Base-by-base conservation (phyloP, 371 early-diverging fungal species). In the Apophysomyces sp. region DNA sequence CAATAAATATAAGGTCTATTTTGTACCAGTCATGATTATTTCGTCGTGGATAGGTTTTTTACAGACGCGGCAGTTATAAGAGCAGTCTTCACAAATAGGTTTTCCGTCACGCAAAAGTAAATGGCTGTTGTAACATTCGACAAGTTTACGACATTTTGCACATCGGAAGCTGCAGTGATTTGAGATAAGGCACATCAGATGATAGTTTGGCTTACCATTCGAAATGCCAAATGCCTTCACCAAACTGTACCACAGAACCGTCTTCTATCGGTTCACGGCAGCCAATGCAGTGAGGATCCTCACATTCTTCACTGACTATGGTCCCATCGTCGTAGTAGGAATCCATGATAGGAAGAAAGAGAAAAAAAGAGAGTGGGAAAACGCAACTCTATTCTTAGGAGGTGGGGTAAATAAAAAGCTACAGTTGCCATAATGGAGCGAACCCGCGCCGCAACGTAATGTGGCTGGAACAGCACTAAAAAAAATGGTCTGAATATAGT, bases 41-140 rank as follows among this genome's bases (percentile, higher is more conserved):
- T 94, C 94, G 62, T 93, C 94, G n/a, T 86, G 84, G 55, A 95
- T 95, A 13, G 91, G 88, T 60, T 89, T 78, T 54, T 80, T 80
- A 72, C 95, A 95, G 27, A 85, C 76, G 64, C 86, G 84, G 71
- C 95, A 95, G 61, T 84, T 86, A 65, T 93, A 93, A 18, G 92
- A 92, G 68, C 95, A 95, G 55, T 92, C 88, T 65, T 89, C 90
- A 63, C 95, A 94, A 52, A 95, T 86, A 9, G 93, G 92, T 60
- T 86, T 89, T 21, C 92, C 92, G 62, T 93, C 92, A 21, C 91
- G 84, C 36, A 93, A 78, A 27, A 93, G 71, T 16, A 93, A 73
- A 26, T 90, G 72, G 65, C 90, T 92, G 58, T 89, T 87, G 61
- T 93, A 91, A 57, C 87, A 88, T 72, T 91, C 91, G 31, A 93